Conservation (phyloP, 306 rosid species). For the Vigna unguiculata region DNA sequence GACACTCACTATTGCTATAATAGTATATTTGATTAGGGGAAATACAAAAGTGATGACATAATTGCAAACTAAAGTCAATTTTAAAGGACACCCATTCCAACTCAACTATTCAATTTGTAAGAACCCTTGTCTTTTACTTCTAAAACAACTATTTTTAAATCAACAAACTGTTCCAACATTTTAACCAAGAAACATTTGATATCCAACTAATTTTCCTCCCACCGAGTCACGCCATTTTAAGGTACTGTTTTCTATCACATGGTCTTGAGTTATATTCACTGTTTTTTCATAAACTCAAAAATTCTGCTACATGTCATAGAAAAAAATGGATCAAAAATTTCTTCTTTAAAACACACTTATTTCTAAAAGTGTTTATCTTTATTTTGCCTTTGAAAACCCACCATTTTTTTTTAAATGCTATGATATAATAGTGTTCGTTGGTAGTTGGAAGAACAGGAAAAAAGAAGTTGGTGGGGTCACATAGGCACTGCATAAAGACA, state of each 20-base stretch:
- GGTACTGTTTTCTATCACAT: no score
- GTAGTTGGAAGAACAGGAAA: conserved; percentile 7
- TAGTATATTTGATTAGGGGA: not conserved
- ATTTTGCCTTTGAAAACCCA: not conserved
- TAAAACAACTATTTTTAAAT: not conserved
- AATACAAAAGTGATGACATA: not conserved
- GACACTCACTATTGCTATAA: not conserved
- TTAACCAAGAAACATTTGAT: no score
- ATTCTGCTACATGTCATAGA: not conserved
- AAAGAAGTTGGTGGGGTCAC: conserved; percentile 39
- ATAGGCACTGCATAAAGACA: conserved; percentile 26
- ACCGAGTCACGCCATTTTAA: no score
- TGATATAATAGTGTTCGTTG: not conserved
- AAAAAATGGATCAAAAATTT: not conserved
- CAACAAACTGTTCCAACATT: not conserved
- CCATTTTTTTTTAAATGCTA: not conserved
- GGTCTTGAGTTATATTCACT: no score
- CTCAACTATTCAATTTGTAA: not conserved
- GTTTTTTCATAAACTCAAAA: no score
- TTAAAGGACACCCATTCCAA: not conserved
- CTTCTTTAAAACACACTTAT: not conserved
- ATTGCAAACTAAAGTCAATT: not conserved
- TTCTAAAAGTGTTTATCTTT: not conserved
- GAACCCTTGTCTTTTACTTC: conserved; percentile 2
- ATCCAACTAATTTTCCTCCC: no score